These are phyloP conservation scores for Tilletia caries DNA, from an alignment of 1,284 basidiomycete species.

Conservation along the genomic window DNA sequence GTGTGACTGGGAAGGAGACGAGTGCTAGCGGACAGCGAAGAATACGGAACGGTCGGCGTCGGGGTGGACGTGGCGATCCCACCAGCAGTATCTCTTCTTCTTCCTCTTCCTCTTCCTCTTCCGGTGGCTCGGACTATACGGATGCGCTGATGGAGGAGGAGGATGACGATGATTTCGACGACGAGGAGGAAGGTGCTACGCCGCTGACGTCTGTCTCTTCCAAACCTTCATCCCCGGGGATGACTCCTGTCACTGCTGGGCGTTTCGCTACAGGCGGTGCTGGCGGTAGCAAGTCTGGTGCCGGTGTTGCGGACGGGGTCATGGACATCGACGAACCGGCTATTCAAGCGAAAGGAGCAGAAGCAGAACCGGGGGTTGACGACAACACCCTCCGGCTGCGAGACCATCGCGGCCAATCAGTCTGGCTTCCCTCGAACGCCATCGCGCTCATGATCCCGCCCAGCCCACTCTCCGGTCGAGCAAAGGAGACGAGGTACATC, in stretches of 20 bases:
- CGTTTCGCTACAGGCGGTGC: too few species aligned
- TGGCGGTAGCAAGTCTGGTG: background rate
- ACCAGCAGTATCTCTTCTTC: constrained; percentile 22
- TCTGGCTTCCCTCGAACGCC: constrained; percentile 32
- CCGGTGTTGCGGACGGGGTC: background rate
- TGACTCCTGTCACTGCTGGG: background rate
- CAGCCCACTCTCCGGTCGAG: constrained; percentile 18
- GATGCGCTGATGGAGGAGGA: constrained; percentile 8
- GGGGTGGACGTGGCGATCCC: constrained; percentile 24
- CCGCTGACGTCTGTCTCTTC: background rate
- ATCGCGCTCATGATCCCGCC: constrained; percentile 28
- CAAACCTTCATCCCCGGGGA: background rate
- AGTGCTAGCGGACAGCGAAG: background rate
- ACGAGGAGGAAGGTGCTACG: background rate
- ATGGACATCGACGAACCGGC: background rate
- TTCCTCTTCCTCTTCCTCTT: too few species aligned
- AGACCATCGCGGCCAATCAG: constrained; percentile 6
- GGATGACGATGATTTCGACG: background rate
- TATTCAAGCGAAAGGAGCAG: too few species aligned
- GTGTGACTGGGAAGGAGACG: background rate
- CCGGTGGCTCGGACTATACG: constrained; percentile 1
- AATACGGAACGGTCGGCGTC: background rate
- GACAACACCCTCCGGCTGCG: constrained; percentile 1
- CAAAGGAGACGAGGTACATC: constrained; percentile 62
- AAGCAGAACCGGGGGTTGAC: background rate